These are phyloP conservation scores for Anacardium occidentale DNA, from an alignment of 345 rosid species.

Conservation along the genomic window DNA sequence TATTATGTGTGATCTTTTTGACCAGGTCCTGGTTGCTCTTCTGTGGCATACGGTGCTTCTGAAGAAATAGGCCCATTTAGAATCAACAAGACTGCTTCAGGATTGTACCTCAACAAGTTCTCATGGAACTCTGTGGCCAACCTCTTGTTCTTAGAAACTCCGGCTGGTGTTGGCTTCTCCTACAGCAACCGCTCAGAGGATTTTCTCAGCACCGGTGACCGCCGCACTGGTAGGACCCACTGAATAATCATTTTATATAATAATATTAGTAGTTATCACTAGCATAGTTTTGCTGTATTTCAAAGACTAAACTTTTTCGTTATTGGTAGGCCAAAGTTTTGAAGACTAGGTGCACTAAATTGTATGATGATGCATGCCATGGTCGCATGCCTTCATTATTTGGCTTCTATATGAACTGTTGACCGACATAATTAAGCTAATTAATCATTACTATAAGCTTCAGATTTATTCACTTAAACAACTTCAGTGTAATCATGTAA, in stretches of 20 bases:
- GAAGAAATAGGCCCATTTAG: conserved; percentile 98
- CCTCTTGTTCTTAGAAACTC: conserved; percentile 90
- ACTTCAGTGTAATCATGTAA: not conserved
- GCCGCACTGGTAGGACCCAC: conserved; percentile 63
- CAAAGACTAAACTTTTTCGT: not conserved
- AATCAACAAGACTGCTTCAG: conserved; percentile 77
- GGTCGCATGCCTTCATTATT: not conserved
- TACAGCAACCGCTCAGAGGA: conserved; percentile 87
- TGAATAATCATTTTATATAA: not conserved
- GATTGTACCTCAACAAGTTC: conserved; percentile 76
- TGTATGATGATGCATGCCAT: not conserved
- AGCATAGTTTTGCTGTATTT: not conserved
- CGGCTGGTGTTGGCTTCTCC: conserved; percentile 98
- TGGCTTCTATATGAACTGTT: not conserved
- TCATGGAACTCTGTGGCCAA: conserved; percentile 89
- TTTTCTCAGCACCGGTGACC: conserved; percentile 72
- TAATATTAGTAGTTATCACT: not conserved
- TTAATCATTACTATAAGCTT: not conserved
- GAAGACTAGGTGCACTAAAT: conserved; percentile 16
- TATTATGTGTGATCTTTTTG: not conserved
- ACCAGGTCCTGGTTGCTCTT: conserved; percentile 98
- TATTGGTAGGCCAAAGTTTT: conserved; percentile 14
- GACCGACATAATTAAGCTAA: conserved; percentile 11
- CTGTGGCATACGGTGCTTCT: conserved; percentile 98
- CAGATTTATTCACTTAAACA: not conserved